These are phyloP conservation scores for Pezicula neosporulosa DNA, from an alignment of 2,329 filamentous ascomycete genomes.

Conservation along the genomic window DNA sequence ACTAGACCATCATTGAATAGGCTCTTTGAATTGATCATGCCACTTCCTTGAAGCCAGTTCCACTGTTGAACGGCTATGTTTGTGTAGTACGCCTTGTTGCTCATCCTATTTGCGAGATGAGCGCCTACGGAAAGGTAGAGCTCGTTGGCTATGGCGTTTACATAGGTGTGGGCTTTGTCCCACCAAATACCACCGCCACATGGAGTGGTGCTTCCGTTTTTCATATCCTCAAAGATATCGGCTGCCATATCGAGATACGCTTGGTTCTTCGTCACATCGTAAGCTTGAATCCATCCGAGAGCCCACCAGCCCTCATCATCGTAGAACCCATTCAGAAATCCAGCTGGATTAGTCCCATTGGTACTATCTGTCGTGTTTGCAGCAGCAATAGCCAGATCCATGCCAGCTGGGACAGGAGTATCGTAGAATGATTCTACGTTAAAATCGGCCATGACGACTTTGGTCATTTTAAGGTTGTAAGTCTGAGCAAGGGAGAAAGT, in stretches of 20 bases:
- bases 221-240: constrained; percentile 55
- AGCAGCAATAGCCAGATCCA: neutral
- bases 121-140: constrained; percentile 52
- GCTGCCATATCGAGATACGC: constrained; percentile 50
- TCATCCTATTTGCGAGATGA: constrained; percentile 51
- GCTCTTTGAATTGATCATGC: constrained; percentile 43
- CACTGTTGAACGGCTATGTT: constrained; percentile 48
- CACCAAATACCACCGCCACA: constrained; percentile 44
- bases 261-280: constrained; percentile 47
- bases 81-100: constrained; percentile 52
- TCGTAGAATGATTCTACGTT: constrained; percentile 15
- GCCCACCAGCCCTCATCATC: constrained; percentile 66
- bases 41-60: constrained; percentile 45
- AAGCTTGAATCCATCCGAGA: constrained; percentile 54
- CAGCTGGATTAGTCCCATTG: constrained; percentile 15
- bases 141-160: constrained; percentile 56
- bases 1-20: constrained; percentile 51
- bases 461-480: constrained; percentile 21
- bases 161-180: constrained; percentile 49
- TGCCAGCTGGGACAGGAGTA: neutral
- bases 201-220: constrained; percentile 43
- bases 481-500: constrained; percentile 31
- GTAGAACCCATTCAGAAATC: constrained; percentile 52
- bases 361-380: neutral
- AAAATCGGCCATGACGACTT: constrained; percentile 18